Evolutionary conservation across 1,284 basidiomycete genomes (phyloP), one percentile per base, ranked within the genome.

Genomic region (Rugosomyces carneus): DNA sequence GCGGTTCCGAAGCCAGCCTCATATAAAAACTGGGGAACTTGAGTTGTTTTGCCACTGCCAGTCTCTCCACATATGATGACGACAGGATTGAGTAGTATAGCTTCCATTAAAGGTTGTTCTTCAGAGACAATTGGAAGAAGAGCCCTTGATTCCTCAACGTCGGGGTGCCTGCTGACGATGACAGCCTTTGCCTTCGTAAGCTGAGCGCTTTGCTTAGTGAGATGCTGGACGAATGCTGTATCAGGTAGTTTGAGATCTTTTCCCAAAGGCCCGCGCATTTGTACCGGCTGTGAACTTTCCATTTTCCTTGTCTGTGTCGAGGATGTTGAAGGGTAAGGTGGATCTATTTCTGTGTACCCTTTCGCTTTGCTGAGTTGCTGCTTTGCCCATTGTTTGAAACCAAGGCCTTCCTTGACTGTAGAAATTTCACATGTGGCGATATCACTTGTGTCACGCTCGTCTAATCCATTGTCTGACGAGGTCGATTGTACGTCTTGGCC

Each of bases 11-110:
- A 99, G 0, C 93, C 96, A n/a, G 90, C 91, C 66, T 99, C 96
- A 57, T 89, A 94, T 37, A 98, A 69, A 64, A 95, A 96, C 62
- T 99, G 96, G 2, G 96, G 96, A 1, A 99, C 84, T 64, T 99
- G 96, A 0, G 96, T 99, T 1, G 96, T 99, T 69, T 99, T 99
- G 42, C 96, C 96, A 59, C 91, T 95, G 49, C 96, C 96, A 5
- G 96, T 99, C 70, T 97, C 94, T 47, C 95, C 94, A 44, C 96
- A 90, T 45, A 99, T 90, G 42, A 99, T 78, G 36, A 93, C 83
- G 18, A 96, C 89, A 62, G 88, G 80, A 60, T 99, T 84, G 44
- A 97, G 71, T 48, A 93, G 67, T 42, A 99, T 83, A 1, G 91
- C 81, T 60, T 96, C 93, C 76, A 99, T 88, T 45, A 99, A 93